A percentile compares a stretch with the other conserved stretches of the same genome.
Conservation (phyloP, 495 filamentous ascomycete species). For the Xylaria bambusicola region DNA sequence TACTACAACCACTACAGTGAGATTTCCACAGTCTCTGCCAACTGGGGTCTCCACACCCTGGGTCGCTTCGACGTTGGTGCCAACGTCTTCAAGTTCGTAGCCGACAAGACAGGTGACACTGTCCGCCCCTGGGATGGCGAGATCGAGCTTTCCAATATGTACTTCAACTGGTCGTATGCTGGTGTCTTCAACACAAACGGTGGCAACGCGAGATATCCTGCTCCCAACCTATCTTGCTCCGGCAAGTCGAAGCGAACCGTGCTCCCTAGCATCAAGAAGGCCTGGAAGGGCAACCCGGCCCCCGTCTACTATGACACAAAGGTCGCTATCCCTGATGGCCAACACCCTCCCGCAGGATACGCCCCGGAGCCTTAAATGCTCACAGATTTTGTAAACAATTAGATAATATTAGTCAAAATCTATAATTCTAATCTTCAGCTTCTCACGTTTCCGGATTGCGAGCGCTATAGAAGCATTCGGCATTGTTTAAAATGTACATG, state of each 20-base stretch:
- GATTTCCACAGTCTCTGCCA: slow-evolving; percentile 64
- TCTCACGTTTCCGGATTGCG: too few relatives aligned
- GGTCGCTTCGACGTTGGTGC: slow-evolving; percentile 57
- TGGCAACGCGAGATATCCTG: slow-evolving; percentile 34
- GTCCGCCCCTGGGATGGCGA: slow-evolving; percentile 37
- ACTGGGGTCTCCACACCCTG: slow-evolving; percentile 53
- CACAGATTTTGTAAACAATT: neutral
- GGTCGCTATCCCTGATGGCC: slow-evolving; percentile 46
- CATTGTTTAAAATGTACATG: too few relatives aligned
- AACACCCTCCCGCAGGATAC: slow-evolving; percentile 41
- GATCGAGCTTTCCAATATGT: slow-evolving; percentile 34
- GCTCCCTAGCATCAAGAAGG: slow-evolving; percentile 37
- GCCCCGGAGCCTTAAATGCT: slow-evolving; percentile 11
- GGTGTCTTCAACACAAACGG: slow-evolving; percentile 44
- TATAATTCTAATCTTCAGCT: neutral
- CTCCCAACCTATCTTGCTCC: slow-evolving; percentile 35
- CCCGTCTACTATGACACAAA: slow-evolving; percentile 43
- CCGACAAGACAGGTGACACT: slow-evolving; percentile 41
- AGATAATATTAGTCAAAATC: neutral
- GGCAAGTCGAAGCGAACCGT: slow-evolving; percentile 40
- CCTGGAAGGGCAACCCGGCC: slow-evolving; percentile 36
- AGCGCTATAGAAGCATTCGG: too few relatives aligned
- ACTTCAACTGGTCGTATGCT: slow-evolving; percentile 52
- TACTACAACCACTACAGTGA: slow-evolving; percentile 75
- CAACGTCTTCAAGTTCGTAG: slow-evolving; percentile 55